phyloP scores from a whole-genome alignment of 805 yeast genomes.

The Spathaspora boniae region DNA sequence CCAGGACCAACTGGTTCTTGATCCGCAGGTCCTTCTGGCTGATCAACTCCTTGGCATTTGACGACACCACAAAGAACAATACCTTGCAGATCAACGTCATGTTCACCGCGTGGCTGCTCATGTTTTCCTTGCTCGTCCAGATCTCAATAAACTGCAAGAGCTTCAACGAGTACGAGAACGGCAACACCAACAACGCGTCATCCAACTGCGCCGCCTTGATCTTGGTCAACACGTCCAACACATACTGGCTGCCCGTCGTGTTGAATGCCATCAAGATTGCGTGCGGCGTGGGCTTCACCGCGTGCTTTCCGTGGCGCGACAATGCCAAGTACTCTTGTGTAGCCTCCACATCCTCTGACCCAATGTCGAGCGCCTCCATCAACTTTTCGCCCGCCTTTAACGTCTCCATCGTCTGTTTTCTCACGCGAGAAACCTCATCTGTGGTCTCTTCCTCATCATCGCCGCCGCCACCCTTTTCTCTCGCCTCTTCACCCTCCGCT shows the following conservation, averaged over 20 bases:
- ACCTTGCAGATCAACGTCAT: conserved; percentile 69
- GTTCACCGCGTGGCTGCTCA: conserved; percentile 44
- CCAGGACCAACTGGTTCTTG: conserved; percentile 60
- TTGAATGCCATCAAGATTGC: conserved; percentile 72
- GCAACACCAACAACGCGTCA: conserved; percentile 87
- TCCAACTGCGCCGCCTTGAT: conserved; percentile 85
- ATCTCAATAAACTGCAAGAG: conserved; percentile 69
- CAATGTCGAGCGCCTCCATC: conserved; percentile 88
- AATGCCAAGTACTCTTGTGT: conserved; percentile 46
- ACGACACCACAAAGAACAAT: conserved; percentile 67
- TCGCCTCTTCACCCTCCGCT: conserved; percentile 49
- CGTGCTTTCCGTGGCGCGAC: conserved; percentile 34
- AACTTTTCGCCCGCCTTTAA: conserved; percentile 91
- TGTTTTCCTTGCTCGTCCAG: conserved; percentile 55
- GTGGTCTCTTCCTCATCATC: conserved; percentile 38
- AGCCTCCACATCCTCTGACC: conserved; percentile 64
- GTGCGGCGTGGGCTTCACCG: conserved; percentile 60
- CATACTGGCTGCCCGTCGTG: conserved; percentile 72
- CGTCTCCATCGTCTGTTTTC: conserved; percentile 84
- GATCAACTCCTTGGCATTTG: conserved; percentile 77
- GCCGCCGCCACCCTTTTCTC: conserved; percentile 23
- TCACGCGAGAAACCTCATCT: conserved; percentile 62
- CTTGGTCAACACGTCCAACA: conserved; percentile 63
- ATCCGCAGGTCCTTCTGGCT: conserved; percentile 61
- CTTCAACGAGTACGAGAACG: conserved; percentile 76